Evolutionary conservation across 306 rosid species (phyloP).

Genomic region (Rosa lucieae): DNA sequence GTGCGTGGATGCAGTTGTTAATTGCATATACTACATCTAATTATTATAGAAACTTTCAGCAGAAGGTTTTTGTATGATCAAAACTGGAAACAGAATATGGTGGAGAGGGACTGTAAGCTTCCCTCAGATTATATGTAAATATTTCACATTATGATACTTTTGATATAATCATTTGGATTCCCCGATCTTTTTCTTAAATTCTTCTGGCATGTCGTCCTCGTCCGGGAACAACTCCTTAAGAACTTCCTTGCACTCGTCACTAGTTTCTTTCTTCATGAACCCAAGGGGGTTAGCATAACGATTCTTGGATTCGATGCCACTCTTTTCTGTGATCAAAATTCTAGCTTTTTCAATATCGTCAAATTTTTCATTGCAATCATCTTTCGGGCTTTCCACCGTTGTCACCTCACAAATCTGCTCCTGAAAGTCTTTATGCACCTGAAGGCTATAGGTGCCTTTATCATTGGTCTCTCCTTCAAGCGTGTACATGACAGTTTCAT

Average conservation of each 20-base stretch:
- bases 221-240: slow-evolving; percentile 35
- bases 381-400: not conserved
- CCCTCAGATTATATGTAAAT: not conserved
- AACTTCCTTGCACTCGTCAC: slow-evolving; percentile 14
- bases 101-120: not conserved
- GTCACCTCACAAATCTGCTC: slow-evolving; percentile 37
- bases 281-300: slow-evolving; percentile 57
- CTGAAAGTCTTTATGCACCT: slow-evolving; percentile 33
- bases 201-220: not conserved
- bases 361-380: slow-evolving; percentile 19
- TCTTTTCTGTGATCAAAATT: slow-evolving; percentile 35
- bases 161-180: not conserved
- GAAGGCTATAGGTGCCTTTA: slow-evolving; percentile 28
- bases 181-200: not conserved
- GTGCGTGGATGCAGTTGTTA: not conserved
- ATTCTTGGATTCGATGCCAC: slow-evolving; percentile 19
- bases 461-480: slow-evolving; percentile 3
- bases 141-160: not conserved
- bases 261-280: slow-evolving; percentile 37
- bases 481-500: not conserved
- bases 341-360: slow-evolving; percentile 6
- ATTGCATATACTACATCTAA: not conserved
- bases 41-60: not conserved
- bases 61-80: not conserved
- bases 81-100: not conserved